Evolutionary conservation across 257 asterid species (phyloP).

Genomic region (Nicotiana benthamiana): DNA sequence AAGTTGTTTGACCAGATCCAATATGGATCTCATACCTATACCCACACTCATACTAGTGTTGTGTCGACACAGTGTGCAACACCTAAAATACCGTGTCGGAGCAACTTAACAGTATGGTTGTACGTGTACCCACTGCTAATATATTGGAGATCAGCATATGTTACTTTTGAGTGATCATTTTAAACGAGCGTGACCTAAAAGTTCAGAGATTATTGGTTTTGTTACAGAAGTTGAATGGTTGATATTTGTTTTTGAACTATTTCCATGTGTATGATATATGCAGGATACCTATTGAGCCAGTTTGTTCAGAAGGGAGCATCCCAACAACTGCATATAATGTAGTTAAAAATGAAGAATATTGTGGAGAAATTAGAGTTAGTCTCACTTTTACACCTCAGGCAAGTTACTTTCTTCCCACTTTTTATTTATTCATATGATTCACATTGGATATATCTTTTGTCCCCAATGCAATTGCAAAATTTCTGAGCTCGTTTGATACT

Average conservation of each 20-base stretch:
- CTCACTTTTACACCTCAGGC: constrained; percentile 43
- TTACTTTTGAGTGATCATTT: neutral
- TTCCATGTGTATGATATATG: neutral
- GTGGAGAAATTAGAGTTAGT: constrained; percentile 47
- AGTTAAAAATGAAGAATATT: constrained; percentile 42
- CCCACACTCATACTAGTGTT: no score
- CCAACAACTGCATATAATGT: constrained; percentile 35
- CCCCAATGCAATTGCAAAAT: no score
- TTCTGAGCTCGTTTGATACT: no score
- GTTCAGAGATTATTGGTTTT: neutral
- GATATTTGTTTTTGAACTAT: neutral
- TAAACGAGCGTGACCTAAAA: neutral
- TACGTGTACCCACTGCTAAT: neutral
- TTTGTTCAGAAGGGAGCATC: constrained; percentile 31
- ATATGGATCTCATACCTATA: no score
- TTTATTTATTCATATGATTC: neutral
- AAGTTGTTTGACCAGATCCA: no score
- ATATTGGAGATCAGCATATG: neutral
- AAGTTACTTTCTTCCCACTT: constrained; percentile 10
- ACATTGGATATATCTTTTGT: neutral
- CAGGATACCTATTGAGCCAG: constrained; percentile 41
- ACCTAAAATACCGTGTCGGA: no score
- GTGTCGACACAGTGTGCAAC: no score
- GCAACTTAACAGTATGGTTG: neutral
- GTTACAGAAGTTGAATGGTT: neutral